Evolutionary conservation across 495 filamentous ascomycete species (phyloP), one percentile per base, ranked within the genome.

Genomic region (Darksidea phi): DNA sequence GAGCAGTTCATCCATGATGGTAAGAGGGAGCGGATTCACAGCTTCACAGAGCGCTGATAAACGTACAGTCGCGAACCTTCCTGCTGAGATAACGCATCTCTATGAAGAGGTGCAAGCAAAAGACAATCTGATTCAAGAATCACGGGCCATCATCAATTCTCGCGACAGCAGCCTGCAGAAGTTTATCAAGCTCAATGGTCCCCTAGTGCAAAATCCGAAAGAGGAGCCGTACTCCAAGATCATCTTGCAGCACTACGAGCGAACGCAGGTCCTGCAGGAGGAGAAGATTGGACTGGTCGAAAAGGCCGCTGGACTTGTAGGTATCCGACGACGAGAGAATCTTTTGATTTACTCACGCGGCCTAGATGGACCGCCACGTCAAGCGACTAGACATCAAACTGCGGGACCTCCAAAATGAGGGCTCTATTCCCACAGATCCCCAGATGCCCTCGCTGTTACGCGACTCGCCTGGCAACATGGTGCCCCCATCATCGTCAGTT

Each of bases 71-170:
- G 88, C 92, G 28, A 97, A 97, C 68, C 80, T 97, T 7, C 92
- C 94, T 17, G 88, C 88, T 12, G 94, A 98, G 74, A 88, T 97
- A 55, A 85, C 86, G 34, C 93, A 96, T 77, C 78, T 96, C 64
- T 88, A 96, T 73, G 94, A 97, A 69, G 94, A 98, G 75, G 90
- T 97, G 28, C 83, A 87, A 68, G 89, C 90, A 59, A 97, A 97
- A 75, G 93, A 98, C 70, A 83, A 84, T 54, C 74, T 82, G 38
- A 87, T 92, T 68, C 80, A 87, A 66, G 88, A 92, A 36, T 88
- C 86, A 68, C 78, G 88, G 41, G 78, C 78, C 42, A 80, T 81
- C 20, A 91, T 95, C 77, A 86, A 86, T 61, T 84, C 86, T 20
- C 84, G 86, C 54, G 94, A 98, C 68, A 80, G 70, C 58, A 88